Evolutionary conservation across 352 stramenopile genomes (phyloP).

Genomic region (Hyaloperonospora brassicae): DNA sequence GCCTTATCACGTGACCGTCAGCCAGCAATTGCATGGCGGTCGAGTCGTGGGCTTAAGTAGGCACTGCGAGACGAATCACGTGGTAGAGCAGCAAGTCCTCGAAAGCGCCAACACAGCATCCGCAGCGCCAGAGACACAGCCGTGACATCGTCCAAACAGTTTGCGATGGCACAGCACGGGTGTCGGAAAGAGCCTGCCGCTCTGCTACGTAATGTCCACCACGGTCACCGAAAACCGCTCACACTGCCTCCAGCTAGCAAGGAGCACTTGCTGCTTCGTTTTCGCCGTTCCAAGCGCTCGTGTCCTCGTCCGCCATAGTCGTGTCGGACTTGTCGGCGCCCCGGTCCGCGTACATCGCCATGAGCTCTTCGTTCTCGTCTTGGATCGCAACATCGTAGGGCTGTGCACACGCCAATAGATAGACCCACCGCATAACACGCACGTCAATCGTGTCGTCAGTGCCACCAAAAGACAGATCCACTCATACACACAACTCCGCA

Average conservation of each 20-base stretch:
- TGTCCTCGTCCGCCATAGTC: constrained; percentile 25
- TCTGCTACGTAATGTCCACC: no score
- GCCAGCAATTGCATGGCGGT: background rate
- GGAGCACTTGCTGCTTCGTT: constrained; percentile 13
- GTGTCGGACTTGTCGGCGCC: constrained; percentile 44
- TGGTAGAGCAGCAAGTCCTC: no score
- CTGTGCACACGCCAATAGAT: constrained; percentile 18
- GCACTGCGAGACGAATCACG: no score
- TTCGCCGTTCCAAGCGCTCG: constrained; percentile 19
- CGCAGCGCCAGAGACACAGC: no score
- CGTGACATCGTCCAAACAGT: no score
- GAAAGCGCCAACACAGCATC: no score
- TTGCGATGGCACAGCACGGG: no score
- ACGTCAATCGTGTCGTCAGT: no score
- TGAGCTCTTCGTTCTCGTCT: constrained; percentile 49
- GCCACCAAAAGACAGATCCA: background rate
- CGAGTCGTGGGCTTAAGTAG: background rate
- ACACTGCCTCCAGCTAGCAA: background rate
- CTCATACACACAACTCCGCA: background rate
- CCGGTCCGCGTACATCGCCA: constrained; percentile 36
- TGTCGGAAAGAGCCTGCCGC: background rate
- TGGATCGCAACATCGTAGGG: constrained; percentile 56
- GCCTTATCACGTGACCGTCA: background rate
- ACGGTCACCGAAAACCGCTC: background rate
- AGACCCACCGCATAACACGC: no score